Conservation (phyloP, 139 green algal species). For the Chlamydomonas asymmetrica region DNA sequence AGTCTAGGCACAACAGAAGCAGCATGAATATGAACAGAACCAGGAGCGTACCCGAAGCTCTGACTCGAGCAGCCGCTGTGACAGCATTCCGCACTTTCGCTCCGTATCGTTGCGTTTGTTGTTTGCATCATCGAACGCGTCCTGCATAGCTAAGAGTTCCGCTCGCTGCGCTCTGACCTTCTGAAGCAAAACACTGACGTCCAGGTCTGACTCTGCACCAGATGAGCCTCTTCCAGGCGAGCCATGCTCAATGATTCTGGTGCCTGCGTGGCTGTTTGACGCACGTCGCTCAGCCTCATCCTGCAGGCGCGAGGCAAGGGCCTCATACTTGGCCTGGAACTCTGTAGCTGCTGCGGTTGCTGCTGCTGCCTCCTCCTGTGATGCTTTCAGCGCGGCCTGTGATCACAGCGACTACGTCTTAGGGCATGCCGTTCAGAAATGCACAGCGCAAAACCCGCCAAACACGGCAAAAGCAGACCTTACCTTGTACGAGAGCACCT, state of each 20-base stretch:
- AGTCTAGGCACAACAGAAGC: too few relatives aligned
- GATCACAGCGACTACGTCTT: too few relatives aligned
- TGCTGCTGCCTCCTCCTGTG: conserved; percentile 18
- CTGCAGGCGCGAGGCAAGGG: conserved; percentile 12
- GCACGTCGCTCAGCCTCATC: conserved; percentile 19
- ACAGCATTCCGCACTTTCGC: too few relatives aligned
- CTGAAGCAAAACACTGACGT: too few relatives aligned
- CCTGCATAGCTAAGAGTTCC: too few relatives aligned
- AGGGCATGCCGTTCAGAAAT: too few relatives aligned
- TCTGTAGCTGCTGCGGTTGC: conserved; percentile 12
- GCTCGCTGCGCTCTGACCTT: conserved; percentile 7
- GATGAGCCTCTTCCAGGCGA: conserved; percentile 20
- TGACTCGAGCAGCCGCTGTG: conserved; percentile 1
- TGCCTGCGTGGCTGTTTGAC: conserved; percentile 13
- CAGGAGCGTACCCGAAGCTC: conserved; percentile 22
- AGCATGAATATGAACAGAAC: too few relatives aligned
- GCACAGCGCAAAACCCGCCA: too few relatives aligned
- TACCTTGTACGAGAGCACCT: conserved; percentile 35
- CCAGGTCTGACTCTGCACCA: too few relatives aligned
- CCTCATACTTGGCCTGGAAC: conserved; percentile 8
- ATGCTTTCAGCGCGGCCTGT: conserved; percentile 3
- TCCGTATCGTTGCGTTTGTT: too few relatives aligned
- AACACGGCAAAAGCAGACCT: neutral
- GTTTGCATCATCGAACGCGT: too few relatives aligned
- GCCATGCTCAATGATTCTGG: neutral